Conservation (phyloP, 176 grass and related monocot species). For the Areca catechu region DNA sequence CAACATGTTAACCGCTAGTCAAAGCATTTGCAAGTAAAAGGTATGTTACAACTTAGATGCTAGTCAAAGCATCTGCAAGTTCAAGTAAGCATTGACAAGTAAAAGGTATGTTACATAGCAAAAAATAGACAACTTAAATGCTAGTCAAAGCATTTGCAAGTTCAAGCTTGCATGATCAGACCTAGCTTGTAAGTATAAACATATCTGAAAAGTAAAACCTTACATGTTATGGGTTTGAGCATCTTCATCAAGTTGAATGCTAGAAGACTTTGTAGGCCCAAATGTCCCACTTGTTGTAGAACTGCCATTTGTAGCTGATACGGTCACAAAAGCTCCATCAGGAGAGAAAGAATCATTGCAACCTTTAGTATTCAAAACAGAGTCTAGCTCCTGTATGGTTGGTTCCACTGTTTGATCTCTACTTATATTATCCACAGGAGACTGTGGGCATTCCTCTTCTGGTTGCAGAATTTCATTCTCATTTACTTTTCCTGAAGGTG, state of each 20-base stretch:
- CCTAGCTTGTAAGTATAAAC: too few relatives aligned
- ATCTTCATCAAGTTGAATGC: slow-evolving; percentile 29
- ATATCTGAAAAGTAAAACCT: slow-evolving; percentile 6
- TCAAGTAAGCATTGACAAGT: too few relatives aligned
- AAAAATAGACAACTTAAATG: too few relatives aligned
- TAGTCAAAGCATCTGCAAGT: too few relatives aligned
- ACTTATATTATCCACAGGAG: slow-evolving; percentile 17
- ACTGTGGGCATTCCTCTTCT: slow-evolving; percentile 9
- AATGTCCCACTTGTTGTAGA: slow-evolving; percentile 32
- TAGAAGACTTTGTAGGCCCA: slow-evolving; percentile 32
- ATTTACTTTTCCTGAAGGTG: slow-evolving; percentile 24
- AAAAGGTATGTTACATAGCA: too few relatives aligned
- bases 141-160: too few relatives aligned
- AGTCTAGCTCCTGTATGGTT: slow-evolving; percentile 21
- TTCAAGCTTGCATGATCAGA: too few relatives aligned
- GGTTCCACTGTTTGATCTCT: slow-evolving; percentile 28
- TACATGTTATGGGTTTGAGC: slow-evolving; percentile 32
- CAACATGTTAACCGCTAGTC: too few relatives aligned
- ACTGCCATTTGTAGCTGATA: slow-evolving; percentile 27
- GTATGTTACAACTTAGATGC: too few relatives aligned
- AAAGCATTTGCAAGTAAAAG: too few relatives aligned
- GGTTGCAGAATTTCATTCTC: slow-evolving; percentile 21
- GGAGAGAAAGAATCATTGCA: slow-evolving; percentile 21
- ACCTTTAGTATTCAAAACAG: slow-evolving; percentile 12
- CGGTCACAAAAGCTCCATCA: slow-evolving; percentile 22